Conservation (phyloP, 441 rosid genomes). For the Erysimum cheiri region DNA sequence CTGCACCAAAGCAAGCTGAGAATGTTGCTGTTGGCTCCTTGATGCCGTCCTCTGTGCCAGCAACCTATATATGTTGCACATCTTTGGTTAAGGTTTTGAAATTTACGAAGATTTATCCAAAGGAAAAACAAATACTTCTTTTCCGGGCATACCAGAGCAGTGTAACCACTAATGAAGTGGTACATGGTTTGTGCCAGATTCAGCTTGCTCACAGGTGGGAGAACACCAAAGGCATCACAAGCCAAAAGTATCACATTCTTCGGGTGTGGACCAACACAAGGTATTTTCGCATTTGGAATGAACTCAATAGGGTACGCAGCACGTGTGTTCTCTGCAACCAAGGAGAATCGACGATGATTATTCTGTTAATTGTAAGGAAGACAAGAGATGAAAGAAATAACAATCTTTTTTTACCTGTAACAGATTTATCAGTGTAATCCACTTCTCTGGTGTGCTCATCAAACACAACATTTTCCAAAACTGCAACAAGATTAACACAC, state of each 20-base stretch:
- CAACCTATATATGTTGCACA: conserved; percentile 57
- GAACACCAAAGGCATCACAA: conserved; percentile 96
- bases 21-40: conserved; percentile 93
- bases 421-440: conserved; percentile 79
- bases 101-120: conserved; percentile 2
- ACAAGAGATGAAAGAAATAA: conserved; percentile 6
- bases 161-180: conserved; percentile 97
- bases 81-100: conserved; percentile 20
- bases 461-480: conserved; percentile 84
- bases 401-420: conserved; percentile 61
- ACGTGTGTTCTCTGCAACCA: conserved; percentile 86
- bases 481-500: conserved; percentile 47
- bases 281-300: conserved; percentile 92
- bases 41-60: conserved; percentile 96
- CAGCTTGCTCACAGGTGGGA: conserved; percentile 97
- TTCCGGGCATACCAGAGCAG: conserved; percentile 63
- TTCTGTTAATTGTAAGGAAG: background rate
- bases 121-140: background rate
- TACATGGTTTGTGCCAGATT: conserved; percentile 90
- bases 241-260: conserved; percentile 91
- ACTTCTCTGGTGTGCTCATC: conserved; percentile 93
- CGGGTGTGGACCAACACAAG: conserved; percentile 93
- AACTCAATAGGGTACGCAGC: conserved; percentile 93
- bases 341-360: conserved; percentile 9
- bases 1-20: conserved; percentile 97